Base-by-base conservation (phyloP, 2,329 filamentous ascomycete species). In the Aspergillus glaucus region DNA sequence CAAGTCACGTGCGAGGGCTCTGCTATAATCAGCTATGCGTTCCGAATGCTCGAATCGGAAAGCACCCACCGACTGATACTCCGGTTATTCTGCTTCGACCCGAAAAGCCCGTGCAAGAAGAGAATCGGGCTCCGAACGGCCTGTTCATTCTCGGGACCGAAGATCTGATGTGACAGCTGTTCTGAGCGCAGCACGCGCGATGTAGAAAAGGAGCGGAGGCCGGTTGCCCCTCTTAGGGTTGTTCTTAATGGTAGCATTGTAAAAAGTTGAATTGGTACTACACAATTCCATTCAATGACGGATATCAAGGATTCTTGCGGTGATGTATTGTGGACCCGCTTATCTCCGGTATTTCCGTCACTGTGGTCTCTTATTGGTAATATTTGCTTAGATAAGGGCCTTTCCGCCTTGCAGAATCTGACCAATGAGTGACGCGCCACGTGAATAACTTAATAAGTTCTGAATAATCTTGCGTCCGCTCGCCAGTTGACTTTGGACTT, bases 1-100 rank as follows among this genome's bases (percentile, higher is more conserved):
- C 52, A 96, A 74, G 62, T 95, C 87, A 62, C 87, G 83, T 37
- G 90, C 87, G 45, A 97, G 75, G 34, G 81, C 84, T 74, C 90
- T 53, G 43, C 6, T 8, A 10, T 9, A 9, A 19, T 43, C 15
- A 43, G 40, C 40, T 15, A 15, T 15, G 15, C 15, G 15, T 15
- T 15, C 15, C 15, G 15, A 15, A 15, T 15, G 15, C 15, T 15
- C 15, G 15, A 15, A 15, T 15, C 15, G 15, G 15, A 15, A 15
- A 15, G 15, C 15, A 15, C 15, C 15, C 15, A 15, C 92, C 90
- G 95, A 85, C 90, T 94, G 54, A 97, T 93, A 62, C 80, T 88
- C 67, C 91, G 79, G 66, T 96, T 95, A 67, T 97, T 97, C 74
- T 88, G 90, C 74, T 94, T 95, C 34, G 88, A 95, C 17, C 92